These are phyloP conservation scores for Kodamaea ohmeri DNA, from an alignment of 1,139 yeast genomes.

Conservation along the genomic window DNA sequence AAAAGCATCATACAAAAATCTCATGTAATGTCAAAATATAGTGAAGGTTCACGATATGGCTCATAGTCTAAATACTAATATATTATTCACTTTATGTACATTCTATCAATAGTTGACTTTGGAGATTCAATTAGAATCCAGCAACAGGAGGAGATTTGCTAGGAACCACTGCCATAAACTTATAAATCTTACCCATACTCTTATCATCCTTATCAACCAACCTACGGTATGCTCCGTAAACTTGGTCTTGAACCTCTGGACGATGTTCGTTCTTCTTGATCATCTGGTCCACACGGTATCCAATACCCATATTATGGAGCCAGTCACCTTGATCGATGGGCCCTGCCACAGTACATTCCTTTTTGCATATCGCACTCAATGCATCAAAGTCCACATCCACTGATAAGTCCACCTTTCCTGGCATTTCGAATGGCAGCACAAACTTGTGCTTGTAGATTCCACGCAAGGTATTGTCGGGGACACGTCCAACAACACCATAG, in stretches of 20 bases:
- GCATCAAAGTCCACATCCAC: conserved; percentile 80
- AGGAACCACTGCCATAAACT: conserved; percentile 68
- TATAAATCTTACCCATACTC: conserved; percentile 77
- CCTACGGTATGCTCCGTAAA: conserved; percentile 60
- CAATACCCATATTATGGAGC: conserved; percentile 75
- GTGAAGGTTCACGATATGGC: no score
- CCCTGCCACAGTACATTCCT: conserved; percentile 39
- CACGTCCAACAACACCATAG: conserved; percentile 62
- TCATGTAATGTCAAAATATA: no score
- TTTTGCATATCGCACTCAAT: conserved; percentile 30
- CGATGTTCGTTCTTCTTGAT: conserved; percentile 32
- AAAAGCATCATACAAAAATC: no score
- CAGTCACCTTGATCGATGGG: conserved; percentile 80
- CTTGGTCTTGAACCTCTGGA: conserved; percentile 38
- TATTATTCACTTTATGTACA: neutral
- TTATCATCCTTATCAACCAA: conserved; percentile 59
- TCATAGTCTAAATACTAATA: no score
- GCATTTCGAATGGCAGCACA: conserved; percentile 71
- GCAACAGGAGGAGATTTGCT: neutral
- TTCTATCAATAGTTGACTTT: neutral
- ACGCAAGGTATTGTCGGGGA: conserved; percentile 69
- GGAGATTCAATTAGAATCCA: neutral
- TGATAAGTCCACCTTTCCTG: conserved; percentile 81
- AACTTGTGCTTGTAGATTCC: conserved; percentile 73
- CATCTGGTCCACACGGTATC: conserved; percentile 61